A percentile compares a stretch with the other conserved stretches of the same genome.
phyloP scores from a whole-genome alignment of 306 rosid genomes.

The Quercus mongolica region DNA sequence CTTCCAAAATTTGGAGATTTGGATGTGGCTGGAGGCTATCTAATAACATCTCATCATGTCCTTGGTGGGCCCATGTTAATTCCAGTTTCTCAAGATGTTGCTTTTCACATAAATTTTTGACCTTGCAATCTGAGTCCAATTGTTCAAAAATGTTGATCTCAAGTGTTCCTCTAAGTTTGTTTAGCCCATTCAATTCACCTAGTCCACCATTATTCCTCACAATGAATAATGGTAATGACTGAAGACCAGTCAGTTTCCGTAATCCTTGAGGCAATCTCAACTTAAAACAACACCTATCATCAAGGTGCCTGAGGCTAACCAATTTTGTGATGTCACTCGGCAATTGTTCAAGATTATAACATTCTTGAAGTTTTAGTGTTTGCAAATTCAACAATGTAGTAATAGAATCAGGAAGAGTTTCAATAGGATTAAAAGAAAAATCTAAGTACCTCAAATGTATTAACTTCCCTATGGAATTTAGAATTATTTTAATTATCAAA shows the following conservation, averaged over 20 bases:
- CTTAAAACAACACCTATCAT: neutral
- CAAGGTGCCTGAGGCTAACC: slow-evolving; percentile 24
- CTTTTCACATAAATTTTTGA: slow-evolving; percentile 8
- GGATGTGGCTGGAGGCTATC: slow-evolving; percentile 26
- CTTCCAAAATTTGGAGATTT: slow-evolving; percentile 9
- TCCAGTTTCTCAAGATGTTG: slow-evolving; percentile 9
- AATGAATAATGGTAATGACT: slow-evolving; percentile 7
- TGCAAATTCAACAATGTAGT: slow-evolving; percentile 20
- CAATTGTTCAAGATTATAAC: slow-evolving; percentile 1
- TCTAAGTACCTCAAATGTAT: slow-evolving; percentile 30
- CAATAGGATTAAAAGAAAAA: neutral
- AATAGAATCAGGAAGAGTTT: slow-evolving; percentile 14
- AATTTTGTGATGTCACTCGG: slow-evolving; percentile 18
- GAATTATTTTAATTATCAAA: neutral
- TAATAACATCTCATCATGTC: slow-evolving; percentile 18
- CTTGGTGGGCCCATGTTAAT: slow-evolving; percentile 7
- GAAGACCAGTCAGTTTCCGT: slow-evolving; percentile 12
- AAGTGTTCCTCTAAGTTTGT: slow-evolving; percentile 24
- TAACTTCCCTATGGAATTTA: slow-evolving; percentile 9
- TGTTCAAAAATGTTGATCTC: neutral
- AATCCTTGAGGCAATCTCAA: slow-evolving; percentile 23
- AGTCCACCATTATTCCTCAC: neutral
- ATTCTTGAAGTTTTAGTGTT: slow-evolving; percentile 7
- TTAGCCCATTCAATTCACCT: slow-evolving; percentile 19
- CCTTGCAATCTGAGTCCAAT: slow-evolving; percentile 1